Evolutionary conservation across 83 land plant species (phyloP).

Genomic region (Thuja plicata): DNA sequence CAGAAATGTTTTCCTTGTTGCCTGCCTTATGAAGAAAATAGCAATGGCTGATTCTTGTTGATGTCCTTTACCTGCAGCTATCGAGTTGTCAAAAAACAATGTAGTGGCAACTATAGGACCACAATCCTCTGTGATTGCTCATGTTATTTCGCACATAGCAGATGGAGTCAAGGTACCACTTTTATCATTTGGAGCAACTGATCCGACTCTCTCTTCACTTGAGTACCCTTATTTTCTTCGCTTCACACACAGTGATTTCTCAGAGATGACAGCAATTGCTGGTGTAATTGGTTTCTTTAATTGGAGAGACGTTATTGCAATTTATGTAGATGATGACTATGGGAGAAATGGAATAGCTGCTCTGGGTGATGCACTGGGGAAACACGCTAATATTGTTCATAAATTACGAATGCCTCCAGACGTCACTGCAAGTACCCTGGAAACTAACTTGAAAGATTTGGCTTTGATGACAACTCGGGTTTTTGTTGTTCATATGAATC

Average conservation of each 20-base stretch:
- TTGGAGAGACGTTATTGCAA: conserved; percentile 62
- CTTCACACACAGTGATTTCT: conserved; percentile 51
- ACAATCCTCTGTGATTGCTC: conserved; percentile 59
- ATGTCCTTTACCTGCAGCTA: conserved; percentile 40
- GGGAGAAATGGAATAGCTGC: conserved; percentile 66
- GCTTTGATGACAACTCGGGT: conserved; percentile 7
- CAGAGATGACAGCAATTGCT: conserved; percentile 81
- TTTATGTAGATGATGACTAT: conserved; percentile 40
- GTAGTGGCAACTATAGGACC: conserved; percentile 85
- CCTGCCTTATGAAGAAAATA: background rate
- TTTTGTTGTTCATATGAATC: conserved; percentile 14
- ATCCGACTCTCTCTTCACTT: conserved; percentile 65
- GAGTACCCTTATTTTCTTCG: conserved; percentile 73
- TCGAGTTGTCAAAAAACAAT: conserved; percentile 69
- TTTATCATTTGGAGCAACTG: conserved; percentile 76
- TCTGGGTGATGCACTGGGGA: conserved; percentile 52
- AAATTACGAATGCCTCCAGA: conserved; percentile 35
- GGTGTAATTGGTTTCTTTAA: conserved; percentile 49
- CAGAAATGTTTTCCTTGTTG: background rate
- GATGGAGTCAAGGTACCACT: conserved; percentile 76
- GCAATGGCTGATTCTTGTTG: background rate
- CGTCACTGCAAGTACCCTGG: conserved; percentile 22
- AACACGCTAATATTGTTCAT: conserved; percentile 29
- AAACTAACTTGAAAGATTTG: background rate
- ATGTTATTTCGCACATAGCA: conserved; percentile 66